Evolutionary conservation across 1,284 basidiomycete species (phyloP), one percentile per base, ranked within the genome.

Genomic region (Apiotrichum brassicae): DNA sequence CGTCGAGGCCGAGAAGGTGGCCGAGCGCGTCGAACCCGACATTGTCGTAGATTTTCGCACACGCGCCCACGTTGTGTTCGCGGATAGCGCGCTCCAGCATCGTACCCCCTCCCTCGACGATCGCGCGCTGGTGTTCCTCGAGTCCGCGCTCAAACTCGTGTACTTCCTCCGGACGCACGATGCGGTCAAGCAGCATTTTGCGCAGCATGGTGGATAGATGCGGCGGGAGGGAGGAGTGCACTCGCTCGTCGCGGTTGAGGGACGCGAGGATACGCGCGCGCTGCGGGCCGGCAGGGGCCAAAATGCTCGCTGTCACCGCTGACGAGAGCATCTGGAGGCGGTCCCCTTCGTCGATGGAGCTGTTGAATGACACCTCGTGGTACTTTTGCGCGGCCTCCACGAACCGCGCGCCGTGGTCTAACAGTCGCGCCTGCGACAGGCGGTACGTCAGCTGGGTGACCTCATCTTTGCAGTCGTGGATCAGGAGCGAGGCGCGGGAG

Each of bases 71-170:
- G 69, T 98, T 99, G 75, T 99, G 95, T 69, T 98, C 94, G 82
- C 97, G 88, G 41, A 99, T 88, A 2, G 95, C 95, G 43, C 92
- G 82, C 70, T 97, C 94, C 26, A 98, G 80, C n/a, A 98, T 92
- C 9, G 91, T 97, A 6, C 87, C 85, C 1, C 94, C 46, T 76
- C 78, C 59, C 58, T 70, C 81, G 40, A 98, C 85, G 65, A 82
- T 84, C 13, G 94, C 94, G 24, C 93, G 80, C 70, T 99, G 95
- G 74, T 99, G 95, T 7, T 86, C 81, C 60, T 86, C 85, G 46
- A 99, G 81, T 2, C 84, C 85, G 45, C 79, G 79, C 69, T 93
- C 90, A 66, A 99, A 97, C 49, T 85, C 84, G 63, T 86, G 83
- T 51, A 98, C 82, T 74, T 97, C 93, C 45, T 81, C 78, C 0